Base-by-base conservation (phyloP, 768 basidiomycete species). In the Phanerodontia chrysosporium region DNA sequence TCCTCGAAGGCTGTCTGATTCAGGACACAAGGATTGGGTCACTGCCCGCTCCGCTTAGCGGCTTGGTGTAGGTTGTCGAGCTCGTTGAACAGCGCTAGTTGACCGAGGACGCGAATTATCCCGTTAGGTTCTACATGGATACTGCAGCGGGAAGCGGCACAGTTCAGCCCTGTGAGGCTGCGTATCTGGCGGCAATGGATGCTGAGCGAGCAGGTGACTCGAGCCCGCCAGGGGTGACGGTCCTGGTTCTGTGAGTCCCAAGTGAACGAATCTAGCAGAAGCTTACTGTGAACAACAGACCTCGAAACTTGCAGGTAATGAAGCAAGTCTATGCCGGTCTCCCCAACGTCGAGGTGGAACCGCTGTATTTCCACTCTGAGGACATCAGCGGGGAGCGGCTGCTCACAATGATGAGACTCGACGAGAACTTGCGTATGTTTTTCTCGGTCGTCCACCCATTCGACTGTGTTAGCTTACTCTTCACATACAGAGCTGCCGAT, bases 321-420 rank as follows among this genome's bases (percentile, higher is more conserved):
- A 75, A 70, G 12, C 61, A 71, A 0, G 79, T 83, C 0, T 87
- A 87, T 59, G 69, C 75, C 2, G 78, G 78, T 12, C 80, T 82
- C 9, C 54, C 63, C 0, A 72, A 74, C 22, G 77, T 86, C 13
- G 71, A 60, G 0, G 82, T 87, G 0, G 74, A 81, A 56, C 81
- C 86, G 0, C 67, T 87, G n/a, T 66, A 75, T 1, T 78, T 87
- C 46, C 70, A 73, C 7, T 79, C 81, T 59, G 74, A 76, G 13
- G 86, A 87, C 48, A 73, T 87, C 0, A 85, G 87, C 66, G 83
- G 84, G 2, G 74, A 81, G 30, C 82, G 86, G 2, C 81, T 87
- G 54, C 63, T 87, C 39, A 83, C 84, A 0, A 85, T 87, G 83
- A 87, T 87, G 86, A 80, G 84, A 0, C 75, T 86, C 2, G 82